Percentiles rank a stretch among this genome's conserved stretches.
These are phyloP conservation scores for Takashimella tepidaria DNA, from an alignment of 1,284 basidiomycete genomes.

Conservation along the genomic window DNA sequence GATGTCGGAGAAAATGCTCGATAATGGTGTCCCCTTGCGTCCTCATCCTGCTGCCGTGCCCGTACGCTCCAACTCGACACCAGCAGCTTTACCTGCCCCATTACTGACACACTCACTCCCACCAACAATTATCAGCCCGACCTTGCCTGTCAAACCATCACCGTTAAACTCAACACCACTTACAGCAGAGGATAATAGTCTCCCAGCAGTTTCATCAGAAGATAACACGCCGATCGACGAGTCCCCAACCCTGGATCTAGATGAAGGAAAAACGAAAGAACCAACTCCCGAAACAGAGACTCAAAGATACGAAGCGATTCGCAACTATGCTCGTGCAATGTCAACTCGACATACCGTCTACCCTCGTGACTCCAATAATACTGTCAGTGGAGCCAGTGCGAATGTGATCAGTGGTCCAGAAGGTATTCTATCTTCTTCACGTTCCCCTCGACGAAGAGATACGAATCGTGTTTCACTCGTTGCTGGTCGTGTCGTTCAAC, in stretches of 20 bases:
- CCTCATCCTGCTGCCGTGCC: not conserved
- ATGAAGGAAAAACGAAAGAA: not conserved
- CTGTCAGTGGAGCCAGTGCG: not conserved
- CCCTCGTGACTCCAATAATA: not conserved
- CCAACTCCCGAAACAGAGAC: slow-evolving; percentile 12
- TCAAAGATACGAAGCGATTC: slow-evolving; percentile 31
- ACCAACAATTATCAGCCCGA: too few relatives aligned
- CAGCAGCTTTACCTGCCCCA: not conserved
- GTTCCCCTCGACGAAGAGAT: slow-evolving; percentile 41
- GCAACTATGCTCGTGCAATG: slow-evolving; percentile 26
- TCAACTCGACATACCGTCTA: slow-evolving; percentile 5
- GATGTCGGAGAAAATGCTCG: not conserved
- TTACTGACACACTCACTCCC: too few relatives aligned
- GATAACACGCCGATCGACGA: not conserved
- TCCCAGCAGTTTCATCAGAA: not conserved
- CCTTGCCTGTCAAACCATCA: slow-evolving; percentile 23
- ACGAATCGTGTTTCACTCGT: slow-evolving; percentile 43
- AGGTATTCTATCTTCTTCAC: slow-evolving; percentile 17
- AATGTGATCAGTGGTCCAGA: not conserved
- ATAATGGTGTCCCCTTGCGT: not conserved
- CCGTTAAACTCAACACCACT: slow-evolving; percentile 31
- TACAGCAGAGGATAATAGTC: slow-evolving; percentile 7
- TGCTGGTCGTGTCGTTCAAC: slow-evolving; percentile 44
- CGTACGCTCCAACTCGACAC: not conserved
- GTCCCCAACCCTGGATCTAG: not conserved